Evolutionary conservation across 75 land plant species (phyloP), one percentile per base, ranked within the genome.

Genomic region (Adiantum capillusveneris): DNA sequence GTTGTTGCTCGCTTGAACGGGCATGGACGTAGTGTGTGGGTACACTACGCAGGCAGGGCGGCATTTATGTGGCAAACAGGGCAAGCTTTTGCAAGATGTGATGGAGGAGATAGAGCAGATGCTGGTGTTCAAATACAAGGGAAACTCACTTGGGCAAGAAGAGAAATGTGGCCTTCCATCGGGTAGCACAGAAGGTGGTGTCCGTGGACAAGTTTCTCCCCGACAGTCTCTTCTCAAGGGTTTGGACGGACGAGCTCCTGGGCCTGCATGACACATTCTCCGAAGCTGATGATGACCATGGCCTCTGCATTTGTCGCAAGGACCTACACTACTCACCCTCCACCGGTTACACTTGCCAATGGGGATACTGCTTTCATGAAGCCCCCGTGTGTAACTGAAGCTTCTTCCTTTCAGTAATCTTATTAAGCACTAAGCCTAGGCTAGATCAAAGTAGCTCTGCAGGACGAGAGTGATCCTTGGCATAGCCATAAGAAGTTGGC

Each of bases 371-470:
- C 43, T 85, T 68, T 29, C 25, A 25, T 0, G 79, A 79, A 19
- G 90, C 90, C 16, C 46, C 78, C 21, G 95, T 85, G 7, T 89
- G 89, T n/a, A n/a, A n/a, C n/a, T n/a, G n/a, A n/a, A n/a, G n/a
- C n/a, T n/a, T n/a, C n/a, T n/a, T n/a, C 27, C 50, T 6, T 5
- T 34, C 37, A n/a, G n/a, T n/a, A n/a, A n/a, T n/a, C n/a, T n/a
- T n/a, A n/a, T n/a, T n/a, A 34, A 34, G 37, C 37, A 5, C 37
- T 9, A 34, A n/a, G n/a, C n/a, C n/a, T n/a, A n/a, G n/a, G n/a
- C n/a, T n/a, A n/a, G n/a, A n/a, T n/a, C n/a, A 34, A n/a, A n/a
- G n/a, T n/a, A n/a, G n/a, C n/a, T n/a, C n/a, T n/a, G n/a, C n/a
- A n/a, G n/a, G n/a, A n/a, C n/a, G n/a, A n/a, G n/a, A n/a, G n/a